A percentile compares a stretch with the other conserved stretches of the same genome.
phyloP scores from a whole-genome alignment of 2,329 filamentous ascomycete genomes.

The Cytospora mali region DNA sequence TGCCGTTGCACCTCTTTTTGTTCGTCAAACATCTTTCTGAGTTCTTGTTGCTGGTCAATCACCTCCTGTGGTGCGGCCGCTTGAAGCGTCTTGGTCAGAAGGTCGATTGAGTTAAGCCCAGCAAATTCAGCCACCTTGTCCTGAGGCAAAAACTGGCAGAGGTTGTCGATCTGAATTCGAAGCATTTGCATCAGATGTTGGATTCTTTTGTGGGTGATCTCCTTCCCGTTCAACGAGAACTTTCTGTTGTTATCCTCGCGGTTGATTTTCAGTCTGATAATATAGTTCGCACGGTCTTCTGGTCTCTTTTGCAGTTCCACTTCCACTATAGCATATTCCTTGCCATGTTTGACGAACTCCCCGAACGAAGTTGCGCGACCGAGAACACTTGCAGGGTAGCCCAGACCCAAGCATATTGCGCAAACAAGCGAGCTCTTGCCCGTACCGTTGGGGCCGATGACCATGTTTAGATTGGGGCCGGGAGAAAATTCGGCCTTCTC shows the following conservation, averaged over 20 bases:
- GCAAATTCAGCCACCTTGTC: slow-evolving; percentile 96
- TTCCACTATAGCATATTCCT: slow-evolving; percentile 77
- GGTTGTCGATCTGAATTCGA: slow-evolving; percentile 94
- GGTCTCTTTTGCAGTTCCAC: slow-evolving; percentile 78
- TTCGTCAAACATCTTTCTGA: slow-evolving; percentile 70
- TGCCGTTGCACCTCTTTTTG: slow-evolving; percentile 67
- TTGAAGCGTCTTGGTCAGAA: slow-evolving; percentile 83
- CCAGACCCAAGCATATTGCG: slow-evolving; percentile 90
- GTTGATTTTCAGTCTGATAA: slow-evolving; percentile 76
- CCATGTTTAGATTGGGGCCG: slow-evolving; percentile 94
- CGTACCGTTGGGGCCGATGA: slow-evolving; percentile 97
- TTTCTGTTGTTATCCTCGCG: slow-evolving; percentile 78
- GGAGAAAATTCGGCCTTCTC: slow-evolving; percentile 87
- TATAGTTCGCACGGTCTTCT: slow-evolving; percentile 63
- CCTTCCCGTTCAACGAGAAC: slow-evolving; percentile 76
- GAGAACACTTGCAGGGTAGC: slow-evolving; percentile 78
- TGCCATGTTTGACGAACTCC: slow-evolving; percentile 93
- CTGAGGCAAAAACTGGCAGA: slow-evolving; percentile 96
- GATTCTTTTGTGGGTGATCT: slow-evolving; percentile 64
- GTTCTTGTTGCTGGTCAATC: slow-evolving; percentile 72
- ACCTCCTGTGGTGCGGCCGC: slow-evolving; percentile 84
- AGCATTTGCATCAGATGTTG: slow-evolving; percentile 69
- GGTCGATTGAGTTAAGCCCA: slow-evolving; percentile 75
- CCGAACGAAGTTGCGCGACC: slow-evolving; percentile 82
- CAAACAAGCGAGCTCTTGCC: slow-evolving; percentile 98